phyloP scores from a whole-genome alignment of 192 early-diverging fungal species.

The Coemansia sp. region DNA sequence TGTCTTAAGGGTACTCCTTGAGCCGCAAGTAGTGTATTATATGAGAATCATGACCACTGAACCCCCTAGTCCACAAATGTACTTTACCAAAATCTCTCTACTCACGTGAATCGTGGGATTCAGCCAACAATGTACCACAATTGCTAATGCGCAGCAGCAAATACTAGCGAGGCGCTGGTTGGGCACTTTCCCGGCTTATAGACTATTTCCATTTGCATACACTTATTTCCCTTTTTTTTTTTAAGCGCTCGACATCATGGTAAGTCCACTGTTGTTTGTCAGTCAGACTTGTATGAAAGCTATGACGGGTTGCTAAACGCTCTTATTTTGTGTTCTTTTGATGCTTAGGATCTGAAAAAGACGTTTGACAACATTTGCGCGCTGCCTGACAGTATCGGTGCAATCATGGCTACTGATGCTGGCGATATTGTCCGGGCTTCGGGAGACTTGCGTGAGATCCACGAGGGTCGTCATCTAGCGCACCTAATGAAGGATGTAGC shows the following conservation, averaged over 20 bases:
- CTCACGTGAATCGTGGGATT: not conserved
- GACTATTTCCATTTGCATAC: not conserved
- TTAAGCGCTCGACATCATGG: not conserved
- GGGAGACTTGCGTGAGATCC: slow-evolving; percentile 27
- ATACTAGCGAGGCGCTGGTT: not conserved
- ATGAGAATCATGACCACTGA: too few species aligned
- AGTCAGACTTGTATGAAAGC: not conserved
- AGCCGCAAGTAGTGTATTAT: too few species aligned
- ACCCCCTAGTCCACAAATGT: too few species aligned
- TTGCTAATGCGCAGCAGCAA: not conserved
- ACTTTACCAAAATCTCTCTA: too few species aligned
- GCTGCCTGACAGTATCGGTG: slow-evolving; percentile 44
- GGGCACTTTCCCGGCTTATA: not conserved
- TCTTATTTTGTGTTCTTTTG: not conserved
- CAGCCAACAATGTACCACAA: not conserved
- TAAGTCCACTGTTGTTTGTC: not conserved
- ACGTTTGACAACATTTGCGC: slow-evolving; percentile 53
- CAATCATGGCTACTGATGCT: slow-evolving; percentile 53
- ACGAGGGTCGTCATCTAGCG: slow-evolving; percentile 39
- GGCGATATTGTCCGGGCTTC: slow-evolving; percentile 44
- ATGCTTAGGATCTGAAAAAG: slow-evolving; percentile 47
- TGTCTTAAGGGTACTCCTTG: too few species aligned
- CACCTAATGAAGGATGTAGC: slow-evolving; percentile 49
- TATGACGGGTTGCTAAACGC: not conserved
- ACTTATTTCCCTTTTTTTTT: slow-evolving; percentile 4